Evolutionary conservation across 495 filamentous ascomycete species (phyloP), one percentile per base, ranked within the genome.

Genomic region (Penicillium maclennaniae): DNA sequence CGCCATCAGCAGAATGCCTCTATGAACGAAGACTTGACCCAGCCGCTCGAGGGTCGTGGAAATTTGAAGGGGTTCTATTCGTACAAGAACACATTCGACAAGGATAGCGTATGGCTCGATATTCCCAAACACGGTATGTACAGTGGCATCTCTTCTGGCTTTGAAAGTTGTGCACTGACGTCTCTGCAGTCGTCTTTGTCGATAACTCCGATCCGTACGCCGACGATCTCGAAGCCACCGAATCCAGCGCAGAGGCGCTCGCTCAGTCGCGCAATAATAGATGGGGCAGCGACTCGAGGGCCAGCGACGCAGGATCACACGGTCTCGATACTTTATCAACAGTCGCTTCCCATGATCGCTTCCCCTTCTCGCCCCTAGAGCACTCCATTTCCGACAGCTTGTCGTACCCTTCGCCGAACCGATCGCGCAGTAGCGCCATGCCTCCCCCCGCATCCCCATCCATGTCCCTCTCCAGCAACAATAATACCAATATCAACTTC

Each of bases 1-100:
- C 78, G 84, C 34, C 84, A 87, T 66, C 84, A 87, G 58, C 84
- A 87, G 62, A 87, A 87, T 77, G 83, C 84, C 4, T 85, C 83
- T 7, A 84, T 87, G 83, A 87, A 86, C 51, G 73, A 77, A 7
- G 55, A 61, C 23, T 60, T 60, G 19, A 69, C 67, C 5, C 61
- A 61, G 14, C 65, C 75, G 6, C 67, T 67, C 14, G 70, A 68
- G 50, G 77, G 72, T 17, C 69, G 68, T 17, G 70, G 69, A 0
- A 73, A 66, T 50, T 67, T 87, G 50, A 79, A 79, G 46, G 79
- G 81, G n/a, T 87, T 86, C 61, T 87, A 85, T 61, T 82, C 80
- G 27, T 87, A 87, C 62, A 83, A 80, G 61, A 83, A 87, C 61
- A 85, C 83, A 3, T 87, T 87, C 58, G 75, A 78, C 48, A 74